Evolutionary conservation across 371 early-diverging fungal genomes (phyloP), one percentile per base, ranked within the genome.

Genomic region (Lichtheimia corymbifera): DNA sequence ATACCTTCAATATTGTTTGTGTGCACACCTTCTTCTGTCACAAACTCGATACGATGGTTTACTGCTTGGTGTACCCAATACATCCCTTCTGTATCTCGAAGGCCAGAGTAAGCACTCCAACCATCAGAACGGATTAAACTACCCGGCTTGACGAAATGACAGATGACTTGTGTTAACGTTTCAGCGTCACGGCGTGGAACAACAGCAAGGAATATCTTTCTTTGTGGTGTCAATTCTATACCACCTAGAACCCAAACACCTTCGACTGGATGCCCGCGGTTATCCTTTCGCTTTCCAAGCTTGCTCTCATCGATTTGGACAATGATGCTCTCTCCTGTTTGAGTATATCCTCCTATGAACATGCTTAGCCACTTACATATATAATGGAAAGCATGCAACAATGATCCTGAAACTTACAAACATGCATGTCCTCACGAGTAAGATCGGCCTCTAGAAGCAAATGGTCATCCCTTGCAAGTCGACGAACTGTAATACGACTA

Each of bases 1-100:
- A 3, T 43, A 43, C 45, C 64, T 54, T 64, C 64, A 55, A 64
- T 59, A 5, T 59, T 64, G 27, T 64, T 59, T 7, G 64, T 59
- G 41, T 55, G 51, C 5, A 15, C 11, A 42, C 58, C 58, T 40
- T 63, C 54, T 0, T 45, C 64, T 25, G 17, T n/a, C 11, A 51
- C 27, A 40, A 57, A 63, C 2, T 18, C 6, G 1, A 18, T 18
- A 4, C 24, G 3, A 50, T 64, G 64, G 51, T 64, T 64, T 6
- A 56, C 50, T 5, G 40, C 41, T 22, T 22, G 51, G 51, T 62
- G 56, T 4, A 24, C 3, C 15, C n/a, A 42, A 18, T n/a, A 14
- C 7, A 22, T 20, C 17, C 55, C 55, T 15, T 42, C 40, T 49
- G 50, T 24, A 25, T 51, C 40, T 20, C 13, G 5, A 41, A 58